Evolutionary conservation across 2,329 filamentous ascomycete species (phyloP).

Genomic region (Pseudocercospora musae): DNA sequence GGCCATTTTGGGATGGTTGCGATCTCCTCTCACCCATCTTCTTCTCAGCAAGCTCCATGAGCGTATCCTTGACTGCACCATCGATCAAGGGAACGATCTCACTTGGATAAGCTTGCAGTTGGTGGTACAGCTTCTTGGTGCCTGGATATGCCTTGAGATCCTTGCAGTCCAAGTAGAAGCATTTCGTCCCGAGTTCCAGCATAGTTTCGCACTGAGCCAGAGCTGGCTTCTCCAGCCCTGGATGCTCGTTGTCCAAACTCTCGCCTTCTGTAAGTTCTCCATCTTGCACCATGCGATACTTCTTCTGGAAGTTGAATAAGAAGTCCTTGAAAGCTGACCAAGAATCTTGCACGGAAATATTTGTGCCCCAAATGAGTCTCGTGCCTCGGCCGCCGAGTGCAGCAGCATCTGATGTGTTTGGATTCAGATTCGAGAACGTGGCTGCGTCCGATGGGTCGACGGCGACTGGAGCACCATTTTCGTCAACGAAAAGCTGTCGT

Average conservation of each 20-base stretch:
- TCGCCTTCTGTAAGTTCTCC: constrained; percentile 72
- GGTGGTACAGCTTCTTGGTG: constrained; percentile 91
- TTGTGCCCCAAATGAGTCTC: constrained; percentile 93
- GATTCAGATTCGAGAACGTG: constrained; percentile 67
- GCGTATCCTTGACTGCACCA: constrained; percentile 85
- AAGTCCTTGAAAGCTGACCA: constrained; percentile 89
- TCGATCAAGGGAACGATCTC: constrained; percentile 98
- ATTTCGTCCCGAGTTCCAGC: constrained; percentile 78
- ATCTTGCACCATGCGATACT: constrained; percentile 89
- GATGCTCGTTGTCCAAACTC: constrained; percentile 62
- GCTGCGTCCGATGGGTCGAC: constrained; percentile 54
- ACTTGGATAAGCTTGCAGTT: constrained; percentile 88
- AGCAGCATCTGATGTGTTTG: constrained; percentile 88
- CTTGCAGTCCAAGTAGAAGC: constrained; percentile 81
- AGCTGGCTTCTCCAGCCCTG: constrained; percentile 77
- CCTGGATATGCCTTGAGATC: constrained; percentile 92
- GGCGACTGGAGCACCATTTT: constrained; percentile 58
- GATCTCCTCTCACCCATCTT: constrained; percentile 66
- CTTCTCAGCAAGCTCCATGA: constrained; percentile 81
- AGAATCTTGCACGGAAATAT: constrained; percentile 87
- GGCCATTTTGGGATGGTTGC: constrained; percentile 29
- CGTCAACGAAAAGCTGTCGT: constrained; percentile 61
- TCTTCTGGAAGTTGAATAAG: constrained; percentile 82
- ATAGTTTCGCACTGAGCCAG: constrained; percentile 80
- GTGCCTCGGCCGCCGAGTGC: constrained; percentile 76